These are phyloP conservation scores for Azolla pinnata DNA, from an alignment of 75 land plant genomes.

Conservation along the genomic window DNA sequence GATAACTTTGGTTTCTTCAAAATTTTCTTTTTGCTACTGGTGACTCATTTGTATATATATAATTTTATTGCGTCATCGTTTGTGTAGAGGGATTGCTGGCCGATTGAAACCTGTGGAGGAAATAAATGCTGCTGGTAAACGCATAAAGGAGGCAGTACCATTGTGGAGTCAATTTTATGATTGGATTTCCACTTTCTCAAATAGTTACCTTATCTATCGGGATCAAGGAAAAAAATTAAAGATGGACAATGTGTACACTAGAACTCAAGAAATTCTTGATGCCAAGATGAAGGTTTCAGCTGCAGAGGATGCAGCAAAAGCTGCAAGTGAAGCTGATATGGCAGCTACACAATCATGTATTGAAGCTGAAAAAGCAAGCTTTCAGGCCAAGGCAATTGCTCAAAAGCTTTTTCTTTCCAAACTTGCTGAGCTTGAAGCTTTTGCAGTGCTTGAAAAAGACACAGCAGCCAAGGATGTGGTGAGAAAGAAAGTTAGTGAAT, in stretches of 20 bases:
- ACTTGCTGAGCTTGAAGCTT: constrained; percentile 19
- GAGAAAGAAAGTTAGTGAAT: constrained; percentile 6
- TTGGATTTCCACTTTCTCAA: constrained; percentile 12
- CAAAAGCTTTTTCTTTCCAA: constrained; percentile 21
- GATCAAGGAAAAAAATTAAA: constrained; percentile 4
- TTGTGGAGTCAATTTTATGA: constrained; percentile 13
- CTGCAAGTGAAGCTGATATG: constrained; percentile 18
- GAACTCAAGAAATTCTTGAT: constrained; percentile 9
- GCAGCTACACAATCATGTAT: constrained; percentile 6
- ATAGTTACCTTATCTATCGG: constrained; percentile 3
- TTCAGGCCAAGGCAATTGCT: constrained; percentile 9
- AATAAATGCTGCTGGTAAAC: constrained; percentile 10
- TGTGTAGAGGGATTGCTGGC: constrained; percentile 22
- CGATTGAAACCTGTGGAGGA: constrained; percentile 23
- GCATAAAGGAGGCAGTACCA: constrained; percentile 2
- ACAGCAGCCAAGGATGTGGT: constrained; percentile 22
- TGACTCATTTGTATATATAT: too few species aligned
- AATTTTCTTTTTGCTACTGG: too few species aligned
- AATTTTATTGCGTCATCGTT: neutral
- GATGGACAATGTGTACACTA: constrained; percentile 8
- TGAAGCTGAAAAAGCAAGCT: constrained; percentile 23
- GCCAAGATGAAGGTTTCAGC: constrained; percentile 9
- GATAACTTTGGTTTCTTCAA: too few species aligned
- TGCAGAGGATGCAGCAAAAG: constrained; percentile 10
- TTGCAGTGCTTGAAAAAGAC: constrained; percentile 7